These are phyloP conservation scores for Rhizoclosmatium globosum DNA, from an alignment of 192 early-diverging fungal species.

Conservation along the genomic window DNA sequence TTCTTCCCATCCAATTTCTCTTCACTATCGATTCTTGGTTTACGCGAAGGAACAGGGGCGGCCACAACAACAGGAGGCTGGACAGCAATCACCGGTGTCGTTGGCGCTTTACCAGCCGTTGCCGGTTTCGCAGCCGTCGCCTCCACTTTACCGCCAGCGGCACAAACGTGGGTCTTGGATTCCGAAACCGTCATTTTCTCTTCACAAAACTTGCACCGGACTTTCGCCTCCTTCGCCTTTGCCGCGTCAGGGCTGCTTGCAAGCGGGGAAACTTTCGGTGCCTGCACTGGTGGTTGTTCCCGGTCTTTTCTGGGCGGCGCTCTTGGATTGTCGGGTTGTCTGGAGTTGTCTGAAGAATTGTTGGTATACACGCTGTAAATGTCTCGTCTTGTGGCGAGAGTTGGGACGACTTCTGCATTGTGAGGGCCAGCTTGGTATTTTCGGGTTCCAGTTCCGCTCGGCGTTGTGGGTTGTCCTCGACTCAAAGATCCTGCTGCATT, in stretches of 20 bases:
- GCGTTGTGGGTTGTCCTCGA: background rate
- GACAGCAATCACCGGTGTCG: background rate
- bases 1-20: constrained; percentile 32
- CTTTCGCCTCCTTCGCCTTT: constrained; percentile 32
- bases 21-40: background rate
- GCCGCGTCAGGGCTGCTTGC: background rate
- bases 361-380: constrained; percentile 21
- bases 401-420: constrained; percentile 4
- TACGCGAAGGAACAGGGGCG: background rate
- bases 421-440: constrained; percentile 29
- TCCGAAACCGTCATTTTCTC: constrained; percentile 36
- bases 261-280: background rate
- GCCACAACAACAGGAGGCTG: background rate
- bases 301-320: too few relatives aligned
- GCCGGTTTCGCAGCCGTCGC: background rate
- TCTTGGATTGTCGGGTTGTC: too few relatives aligned
- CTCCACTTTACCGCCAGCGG: background rate
- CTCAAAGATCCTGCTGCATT: background rate
- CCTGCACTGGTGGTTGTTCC: background rate
- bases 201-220: constrained; percentile 31
- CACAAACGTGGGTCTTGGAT: constrained; percentile 28
- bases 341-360: background rate
- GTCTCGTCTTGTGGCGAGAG: background rate
- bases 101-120: background rate
- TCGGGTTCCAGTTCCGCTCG: background rate